A percentile compares a stretch with the other conserved stretches of the same genome.
phyloP scores from a whole-genome alignment of 352 stramenopile genomes.

The Phytopythium oedochilum region DNA sequence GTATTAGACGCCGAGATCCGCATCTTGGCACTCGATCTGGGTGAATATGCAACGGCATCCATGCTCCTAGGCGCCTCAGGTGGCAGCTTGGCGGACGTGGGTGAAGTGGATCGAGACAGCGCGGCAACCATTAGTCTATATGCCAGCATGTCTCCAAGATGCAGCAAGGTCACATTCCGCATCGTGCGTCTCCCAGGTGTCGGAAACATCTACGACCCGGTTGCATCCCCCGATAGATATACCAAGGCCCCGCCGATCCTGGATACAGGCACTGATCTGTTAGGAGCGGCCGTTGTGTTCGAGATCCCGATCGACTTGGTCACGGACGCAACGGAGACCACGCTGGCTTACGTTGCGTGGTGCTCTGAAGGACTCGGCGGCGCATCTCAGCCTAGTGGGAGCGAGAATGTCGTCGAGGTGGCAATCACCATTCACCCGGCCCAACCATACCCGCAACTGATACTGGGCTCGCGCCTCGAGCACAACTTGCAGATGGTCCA shows the following conservation, averaged over 20 bases:
- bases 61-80: constrained; percentile 11
- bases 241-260: not conserved
- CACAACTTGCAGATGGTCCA: constrained; percentile 13
- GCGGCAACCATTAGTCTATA: constrained; percentile 2
- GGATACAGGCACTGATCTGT: not conserved
- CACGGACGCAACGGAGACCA: constrained; percentile 4
- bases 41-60: not conserved
- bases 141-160: constrained; percentile 1
- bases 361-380: not conserved
- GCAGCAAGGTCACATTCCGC: not conserved
- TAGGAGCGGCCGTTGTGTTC: constrained; percentile 6
- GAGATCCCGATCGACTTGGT: constrained; percentile 1
- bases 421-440: constrained; percentile 3
- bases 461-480: constrained; percentile 15
- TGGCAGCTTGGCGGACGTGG: constrained; percentile 5
- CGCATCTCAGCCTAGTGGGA: not conserved
- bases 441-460: constrained; percentile 16
- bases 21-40: constrained; percentile 6
- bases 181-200: constrained; percentile 7
- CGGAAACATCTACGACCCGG: not conserved
- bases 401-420: not conserved
- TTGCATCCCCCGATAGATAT: not conserved
- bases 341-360: constrained; percentile 7
- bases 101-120: not conserved
- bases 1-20: constrained; percentile 10